These are phyloP conservation scores for Lablab purpureus DNA, from an alignment of 306 rosid genomes.

Conservation along the genomic window DNA sequence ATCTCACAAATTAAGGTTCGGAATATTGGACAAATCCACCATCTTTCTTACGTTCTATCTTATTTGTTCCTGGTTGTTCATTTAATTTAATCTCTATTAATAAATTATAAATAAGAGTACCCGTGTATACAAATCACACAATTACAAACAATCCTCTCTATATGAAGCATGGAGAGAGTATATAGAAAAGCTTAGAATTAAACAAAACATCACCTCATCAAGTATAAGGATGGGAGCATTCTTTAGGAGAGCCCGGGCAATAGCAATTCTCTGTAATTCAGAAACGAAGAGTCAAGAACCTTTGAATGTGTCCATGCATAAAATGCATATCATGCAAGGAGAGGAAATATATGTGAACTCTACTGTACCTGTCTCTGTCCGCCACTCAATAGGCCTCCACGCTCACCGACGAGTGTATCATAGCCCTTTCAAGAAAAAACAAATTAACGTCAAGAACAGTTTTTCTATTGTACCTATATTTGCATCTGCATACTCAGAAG, in stretches of 20 bases:
- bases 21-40: too few species aligned
- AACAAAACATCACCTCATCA: conserved; percentile 69
- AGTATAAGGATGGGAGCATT: conserved; percentile 90
- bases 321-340: conserved; percentile 8
- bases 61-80: too few species aligned
- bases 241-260: conserved; percentile 91
- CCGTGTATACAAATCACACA: too few species aligned
- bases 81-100: too few species aligned
- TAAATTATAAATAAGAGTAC: too few species aligned
- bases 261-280: conserved; percentile 82
- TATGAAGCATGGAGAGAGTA: conserved; percentile 13
- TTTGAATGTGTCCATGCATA: background rate
- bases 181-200: conserved; percentile 21
- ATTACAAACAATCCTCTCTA: too few species aligned
- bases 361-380: conserved; percentile 92
- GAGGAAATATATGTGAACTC: conserved; percentile 12
- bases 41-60: too few species aligned
- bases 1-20: too few species aligned
- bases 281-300: conserved; percentile 46
- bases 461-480: background rate
- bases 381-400: conserved; percentile 93
- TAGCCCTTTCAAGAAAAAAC: conserved; percentile 65
- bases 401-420: conserved; percentile 95
- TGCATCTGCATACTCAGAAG: conserved; percentile 33
- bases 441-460: conserved; percentile 32